These are phyloP conservation scores for Sphagnum fallax DNA, from an alignment of 228 moss, liverwort and hornwort genomes.

Conservation along the genomic window DNA sequence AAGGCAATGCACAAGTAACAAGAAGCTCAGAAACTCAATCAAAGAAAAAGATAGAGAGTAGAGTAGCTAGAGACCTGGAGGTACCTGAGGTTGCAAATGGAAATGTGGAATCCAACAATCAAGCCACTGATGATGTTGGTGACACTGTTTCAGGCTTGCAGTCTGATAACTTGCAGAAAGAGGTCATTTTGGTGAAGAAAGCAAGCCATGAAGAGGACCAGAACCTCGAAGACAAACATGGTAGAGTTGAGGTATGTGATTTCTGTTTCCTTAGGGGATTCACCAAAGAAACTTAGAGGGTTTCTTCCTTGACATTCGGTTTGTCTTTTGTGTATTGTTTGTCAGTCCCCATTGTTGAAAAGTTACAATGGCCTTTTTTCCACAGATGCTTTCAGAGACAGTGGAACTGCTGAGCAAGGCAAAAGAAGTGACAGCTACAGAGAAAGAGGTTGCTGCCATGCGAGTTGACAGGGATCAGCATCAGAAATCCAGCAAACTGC, in stretches of 20 bases:
- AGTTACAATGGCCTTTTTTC: not conserved
- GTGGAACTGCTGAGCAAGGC: slow-evolving; percentile 94
- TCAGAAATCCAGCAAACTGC: slow-evolving; percentile 64
- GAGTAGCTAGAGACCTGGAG: too few species aligned
- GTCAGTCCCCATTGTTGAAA: too few species aligned
- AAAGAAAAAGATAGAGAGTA: too few species aligned
- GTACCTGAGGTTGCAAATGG: too few species aligned
- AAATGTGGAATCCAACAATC: too few species aligned
- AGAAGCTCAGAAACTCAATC: too few species aligned
- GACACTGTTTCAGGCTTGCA: too few species aligned
- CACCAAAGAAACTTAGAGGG: too few species aligned
- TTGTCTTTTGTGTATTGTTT: too few species aligned
- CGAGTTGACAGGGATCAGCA: slow-evolving; percentile 96
- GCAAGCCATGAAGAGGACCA: slow-evolving; percentile 79
- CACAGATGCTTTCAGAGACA: slow-evolving; percentile 93
- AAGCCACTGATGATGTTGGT: too few species aligned
- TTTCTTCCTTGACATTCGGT: too few species aligned
- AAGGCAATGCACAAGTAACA: not conserved
- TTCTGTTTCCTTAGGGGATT: not conserved
- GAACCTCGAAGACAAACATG: slow-evolving; percentile 92
- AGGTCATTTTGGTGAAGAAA: slow-evolving; percentile 12
- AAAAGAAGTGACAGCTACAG: slow-evolving; percentile 97
- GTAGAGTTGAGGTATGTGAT: slow-evolving; percentile 78
- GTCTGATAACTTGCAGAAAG: too few species aligned
- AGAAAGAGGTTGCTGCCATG: slow-evolving; percentile 97